Evolutionary conservation across 495 filamentous ascomycete genomes (phyloP).

Genomic region (Penicillium cosmopolitanum): DNA sequence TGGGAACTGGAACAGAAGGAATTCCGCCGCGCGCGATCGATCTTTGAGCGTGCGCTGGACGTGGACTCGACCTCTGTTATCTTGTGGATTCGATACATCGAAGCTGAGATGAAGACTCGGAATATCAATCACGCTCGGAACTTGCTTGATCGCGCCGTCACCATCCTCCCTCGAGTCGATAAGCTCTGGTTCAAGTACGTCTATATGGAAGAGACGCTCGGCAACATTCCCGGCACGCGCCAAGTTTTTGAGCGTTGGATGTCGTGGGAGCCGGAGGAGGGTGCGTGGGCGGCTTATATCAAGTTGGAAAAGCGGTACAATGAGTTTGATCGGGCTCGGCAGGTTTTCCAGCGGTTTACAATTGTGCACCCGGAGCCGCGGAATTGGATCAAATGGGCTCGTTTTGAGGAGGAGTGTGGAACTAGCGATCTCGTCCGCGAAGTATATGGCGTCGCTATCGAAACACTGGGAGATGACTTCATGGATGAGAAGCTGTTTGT

Average conservation of each 20-base stretch:
- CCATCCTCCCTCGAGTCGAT: slow-evolving; percentile 87
- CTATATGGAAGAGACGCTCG: slow-evolving; percentile 97
- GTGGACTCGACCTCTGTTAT: slow-evolving; percentile 84
- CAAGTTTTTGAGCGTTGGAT: slow-evolving; percentile 99
- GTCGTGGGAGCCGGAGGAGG: slow-evolving; percentile 96
- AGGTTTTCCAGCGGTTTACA: slow-evolving; percentile 88
- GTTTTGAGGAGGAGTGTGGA: slow-evolving; percentile 94
- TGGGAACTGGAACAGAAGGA: slow-evolving; percentile 99
- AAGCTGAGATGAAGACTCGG: slow-evolving; percentile 93
- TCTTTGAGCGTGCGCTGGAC: slow-evolving; percentile 95
- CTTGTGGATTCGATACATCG: slow-evolving; percentile 86
- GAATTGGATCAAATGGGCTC: slow-evolving; percentile 99
- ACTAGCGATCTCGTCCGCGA: slow-evolving; percentile 90
- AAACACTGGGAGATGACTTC: slow-evolving; percentile 91
- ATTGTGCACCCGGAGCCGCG: slow-evolving; percentile 91
- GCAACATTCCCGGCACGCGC: slow-evolving; percentile 88
- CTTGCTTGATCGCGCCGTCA: slow-evolving; percentile 90
- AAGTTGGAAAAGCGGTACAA: slow-evolving; percentile 94
- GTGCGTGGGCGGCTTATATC: slow-evolving; percentile 94
- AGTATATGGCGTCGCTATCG: slow-evolving; percentile 87
- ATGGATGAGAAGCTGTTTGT: slow-evolving; percentile 96
- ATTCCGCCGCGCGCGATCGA: slow-evolving; percentile 89
- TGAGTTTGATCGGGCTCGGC: slow-evolving; percentile 82
- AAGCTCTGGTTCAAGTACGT: slow-evolving; percentile 99
- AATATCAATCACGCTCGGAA: slow-evolving; percentile 99